phyloP scores from a whole-genome alignment of 2,329 filamentous ascomycete genomes.

The Pyricularia pennisetigena region DNA sequence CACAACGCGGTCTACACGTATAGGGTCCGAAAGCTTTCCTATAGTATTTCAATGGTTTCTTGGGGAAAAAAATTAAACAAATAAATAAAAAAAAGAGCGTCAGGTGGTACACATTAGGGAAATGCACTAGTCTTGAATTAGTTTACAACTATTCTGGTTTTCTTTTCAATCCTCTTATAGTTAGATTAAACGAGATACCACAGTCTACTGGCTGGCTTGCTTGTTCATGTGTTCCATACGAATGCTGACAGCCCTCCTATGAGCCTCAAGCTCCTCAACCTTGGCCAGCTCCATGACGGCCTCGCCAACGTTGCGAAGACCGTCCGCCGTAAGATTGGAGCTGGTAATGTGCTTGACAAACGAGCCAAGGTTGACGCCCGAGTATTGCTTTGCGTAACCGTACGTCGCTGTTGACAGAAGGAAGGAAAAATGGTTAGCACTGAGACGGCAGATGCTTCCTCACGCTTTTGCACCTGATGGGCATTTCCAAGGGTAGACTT shows the following conservation, averaged over 20 bases:
- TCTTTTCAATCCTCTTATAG: not conserved
- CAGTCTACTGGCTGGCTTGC: not conserved
- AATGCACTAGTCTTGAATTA: not conserved
- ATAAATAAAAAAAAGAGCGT: too few species aligned
- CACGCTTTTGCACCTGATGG: not conserved
- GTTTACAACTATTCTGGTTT: not conserved
- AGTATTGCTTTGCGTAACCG: conserved; percentile 97
- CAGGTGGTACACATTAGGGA: not conserved
- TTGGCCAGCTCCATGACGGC: conserved; percentile 93
- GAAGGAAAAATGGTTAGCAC: not conserved
- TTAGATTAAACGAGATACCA: not conserved
- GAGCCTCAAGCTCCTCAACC: conserved; percentile 90
- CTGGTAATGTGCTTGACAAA: conserved; percentile 98
- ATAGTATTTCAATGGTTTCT: not conserved
- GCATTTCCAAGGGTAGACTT: conserved; percentile 34
- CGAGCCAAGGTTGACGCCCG: conserved; percentile 88
- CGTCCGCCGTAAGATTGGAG: conserved; percentile 78
- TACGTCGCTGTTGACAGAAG: conserved; percentile 62
- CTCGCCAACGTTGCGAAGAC: conserved; percentile 71
- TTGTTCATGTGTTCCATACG: conserved; percentile 46
- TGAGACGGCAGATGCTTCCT: not conserved
- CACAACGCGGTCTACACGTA: not conserved
- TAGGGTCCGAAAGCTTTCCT: not conserved
- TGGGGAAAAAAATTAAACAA: too few species aligned
- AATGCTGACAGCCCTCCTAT: conserved; percentile 82